Percentiles rank a stretch among this genome's conserved stretches.
These are phyloP conservation scores for Aspergillus ibericus DNA, from an alignment of 2,329 filamentous ascomycete genomes.

Conservation along the genomic window DNA sequence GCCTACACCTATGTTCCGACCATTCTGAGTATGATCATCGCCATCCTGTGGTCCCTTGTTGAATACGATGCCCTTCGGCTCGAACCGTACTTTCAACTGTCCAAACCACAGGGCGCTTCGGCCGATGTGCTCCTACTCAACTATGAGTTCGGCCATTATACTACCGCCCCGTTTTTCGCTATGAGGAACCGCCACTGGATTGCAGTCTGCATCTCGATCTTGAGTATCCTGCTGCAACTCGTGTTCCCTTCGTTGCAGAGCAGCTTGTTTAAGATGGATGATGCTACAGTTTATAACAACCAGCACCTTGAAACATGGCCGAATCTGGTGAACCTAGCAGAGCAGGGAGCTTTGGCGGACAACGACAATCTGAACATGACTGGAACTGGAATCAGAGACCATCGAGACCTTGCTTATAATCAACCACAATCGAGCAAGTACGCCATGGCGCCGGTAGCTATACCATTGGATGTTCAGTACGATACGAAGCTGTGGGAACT, in stretches of 20 bases:
- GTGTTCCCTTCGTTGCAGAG: constrained; percentile 5
- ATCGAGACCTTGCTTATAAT: neutral
- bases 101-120: constrained; percentile 3
- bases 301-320: constrained; percentile 9
- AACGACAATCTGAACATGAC: neutral
- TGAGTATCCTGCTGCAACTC: constrained; percentile 8
- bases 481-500: constrained; percentile 7
- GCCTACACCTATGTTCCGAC: constrained; percentile 7
- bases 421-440: constrained; percentile 2
- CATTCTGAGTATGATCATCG: constrained; percentile 5
- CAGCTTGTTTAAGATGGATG: constrained; percentile 4
- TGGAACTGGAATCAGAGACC: neutral
- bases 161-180: constrained; percentile 6
- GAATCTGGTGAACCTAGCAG: neutral
- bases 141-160: constrained; percentile 10
- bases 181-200: constrained; percentile 9
- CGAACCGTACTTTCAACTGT: constrained; percentile 10
- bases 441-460: constrained; percentile 6
- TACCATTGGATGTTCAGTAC: constrained; percentile 1
- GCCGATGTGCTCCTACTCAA: constrained; percentile 9
- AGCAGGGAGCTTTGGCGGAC: neutral
- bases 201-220: constrained; percentile 4
- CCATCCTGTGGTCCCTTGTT: constrained; percentile 7
- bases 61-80: constrained; percentile 11
- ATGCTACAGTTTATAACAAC: neutral